These are phyloP conservation scores for Solanum arcanum DNA, from an alignment of 257 asterid species.

Conservation along the genomic window DNA sequence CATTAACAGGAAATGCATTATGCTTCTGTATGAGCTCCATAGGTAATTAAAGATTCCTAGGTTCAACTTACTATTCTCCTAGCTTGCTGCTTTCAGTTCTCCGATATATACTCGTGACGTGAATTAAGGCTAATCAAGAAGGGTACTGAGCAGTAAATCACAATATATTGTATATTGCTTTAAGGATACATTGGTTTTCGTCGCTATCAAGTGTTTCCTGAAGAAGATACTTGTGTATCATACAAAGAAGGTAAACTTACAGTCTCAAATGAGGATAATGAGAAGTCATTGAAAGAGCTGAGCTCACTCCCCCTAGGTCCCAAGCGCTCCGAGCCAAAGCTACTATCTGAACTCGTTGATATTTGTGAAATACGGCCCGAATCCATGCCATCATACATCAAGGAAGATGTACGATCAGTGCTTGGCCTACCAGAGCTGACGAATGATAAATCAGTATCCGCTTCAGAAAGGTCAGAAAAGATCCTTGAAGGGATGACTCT, in stretches of 20 bases:
- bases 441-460: conserved; percentile 55
- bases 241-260: conserved; percentile 26
- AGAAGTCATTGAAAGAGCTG: conserved; percentile 36
- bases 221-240: neutral
- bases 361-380: conserved; percentile 25
- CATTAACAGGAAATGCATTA: neutral
- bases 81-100: neutral
- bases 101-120: neutral
- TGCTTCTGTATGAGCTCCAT: neutral
- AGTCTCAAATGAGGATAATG: conserved; percentile 44
- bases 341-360: conserved; percentile 61
- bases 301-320: conserved; percentile 35
- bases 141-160: neutral
- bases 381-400: conserved; percentile 26
- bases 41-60: neutral
- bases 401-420: conserved; percentile 28
- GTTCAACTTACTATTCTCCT: neutral
- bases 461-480: conserved; percentile 35
- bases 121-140: neutral
- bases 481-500: conserved; percentile 29
- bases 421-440: conserved; percentile 62
- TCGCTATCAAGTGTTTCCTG: neutral
- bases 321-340: conserved; percentile 38
- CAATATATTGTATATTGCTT: neutral
- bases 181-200: neutral